Conservation (phyloP, 192 early-diverging fungal species). For the Coemansia sp. region DNA sequence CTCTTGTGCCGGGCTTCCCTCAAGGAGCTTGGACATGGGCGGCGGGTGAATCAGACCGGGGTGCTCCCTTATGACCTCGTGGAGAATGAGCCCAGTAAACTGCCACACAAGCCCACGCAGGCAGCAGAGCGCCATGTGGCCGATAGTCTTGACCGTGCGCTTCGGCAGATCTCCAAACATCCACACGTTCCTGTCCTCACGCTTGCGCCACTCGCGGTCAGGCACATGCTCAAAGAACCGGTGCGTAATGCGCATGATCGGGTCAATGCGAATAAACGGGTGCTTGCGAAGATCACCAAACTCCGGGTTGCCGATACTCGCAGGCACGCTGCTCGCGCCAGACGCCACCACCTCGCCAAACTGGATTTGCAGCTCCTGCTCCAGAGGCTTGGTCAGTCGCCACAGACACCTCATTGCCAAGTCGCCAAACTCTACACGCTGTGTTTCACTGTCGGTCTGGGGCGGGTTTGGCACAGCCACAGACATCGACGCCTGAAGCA, state of each 20-base stretch:
- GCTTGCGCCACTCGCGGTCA: constrained; percentile 84
- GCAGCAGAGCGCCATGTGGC: constrained; percentile 72
- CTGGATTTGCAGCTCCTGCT: constrained; percentile 65
- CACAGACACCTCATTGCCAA: constrained; percentile 96
- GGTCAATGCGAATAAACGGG: constrained; percentile 23
- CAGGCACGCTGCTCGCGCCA: background rate
- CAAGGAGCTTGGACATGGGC: background rate
- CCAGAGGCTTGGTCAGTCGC: constrained; percentile 89
- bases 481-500: constrained; percentile 62
- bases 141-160: constrained; percentile 92
- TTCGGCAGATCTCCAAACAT: constrained; percentile 91
- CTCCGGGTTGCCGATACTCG: constrained; percentile 7
- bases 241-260: constrained; percentile 75
- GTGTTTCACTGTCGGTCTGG: constrained; percentile 52
- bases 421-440: constrained; percentile 78
- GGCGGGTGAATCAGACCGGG: constrained; percentile 18
- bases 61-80: constrained; percentile 33
- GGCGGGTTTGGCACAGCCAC: constrained; percentile 59
- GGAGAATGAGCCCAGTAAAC: constrained; percentile 38
- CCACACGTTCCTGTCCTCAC: constrained; percentile 60
- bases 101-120: constrained; percentile 50
- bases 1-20: constrained; percentile 5
- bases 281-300: constrained; percentile 11
- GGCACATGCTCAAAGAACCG: constrained; percentile 82
- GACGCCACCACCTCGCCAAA: constrained; percentile 63